Evolutionary conservation across 2,329 filamentous ascomycete genomes (phyloP), one percentile per base, ranked within the genome.

Genomic region (Phaeosphaeriaceae sp.): DNA sequence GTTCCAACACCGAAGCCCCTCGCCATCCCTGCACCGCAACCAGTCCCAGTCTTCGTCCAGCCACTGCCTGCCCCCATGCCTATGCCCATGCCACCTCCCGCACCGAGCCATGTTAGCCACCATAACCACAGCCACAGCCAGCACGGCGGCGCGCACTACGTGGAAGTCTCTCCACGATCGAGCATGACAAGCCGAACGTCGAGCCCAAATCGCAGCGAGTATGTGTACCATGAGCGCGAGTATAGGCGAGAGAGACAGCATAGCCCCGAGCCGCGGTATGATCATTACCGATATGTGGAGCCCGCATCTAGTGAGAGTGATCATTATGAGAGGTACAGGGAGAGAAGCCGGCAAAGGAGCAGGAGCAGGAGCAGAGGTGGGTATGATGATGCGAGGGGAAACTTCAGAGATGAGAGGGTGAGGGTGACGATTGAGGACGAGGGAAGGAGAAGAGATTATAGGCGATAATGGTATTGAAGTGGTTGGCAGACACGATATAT

Each of bases 271-370:
- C 67, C 70, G 18, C 69, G 74, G 16, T 79, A 77, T 56, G 77
- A 79, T 53, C 75, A 74, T 30, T 79, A 75, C 53, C 66, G 77
- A 34, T 79, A 80, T 54, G 73, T 80, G 6, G 74, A 79, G 58
- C 67, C 71, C 35, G 67, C 70, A 39, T 57, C 64, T 44, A 67
- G 57, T 35, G 67, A 66, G 54, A 67, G 54, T 39, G 66, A 66
- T 43, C 51, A 63, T n/a, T 66, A 60, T 36, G 58, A 63, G 44
- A 54, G 63, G 42, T 60, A 59, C 35, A 50, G 60, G 45, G 68
- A 66, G 50, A 40, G 56, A 46, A 70, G 63, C 50, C 48, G 64
- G 37, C 58, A 60, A 48, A 56, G 63, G 52, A 72, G 71, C 41
- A 53, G 63, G 52, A 72, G 71, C 41, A 53, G 60, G 50, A 68